Base-by-base conservation (phyloP, 768 basidiomycete species). In the Lenzites betulinus region DNA sequence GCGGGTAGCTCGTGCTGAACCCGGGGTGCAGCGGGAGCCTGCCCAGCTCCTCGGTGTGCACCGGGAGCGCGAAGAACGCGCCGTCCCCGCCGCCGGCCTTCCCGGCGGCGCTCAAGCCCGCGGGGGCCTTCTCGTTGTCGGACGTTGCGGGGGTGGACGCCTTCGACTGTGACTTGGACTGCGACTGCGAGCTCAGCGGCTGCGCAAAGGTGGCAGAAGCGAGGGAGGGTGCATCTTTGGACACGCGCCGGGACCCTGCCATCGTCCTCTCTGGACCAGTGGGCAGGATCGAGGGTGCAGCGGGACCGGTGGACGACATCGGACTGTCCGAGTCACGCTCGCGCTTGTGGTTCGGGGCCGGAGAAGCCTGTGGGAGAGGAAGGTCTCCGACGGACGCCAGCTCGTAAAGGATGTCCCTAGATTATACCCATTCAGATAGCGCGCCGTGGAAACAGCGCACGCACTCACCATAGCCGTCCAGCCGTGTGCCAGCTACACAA, bases 351-450 rank as follows among this genome's bases (percentile, higher is more conserved):
- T 71, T 78, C 4, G 79, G 74, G 0, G 73, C 67, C 5, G 85
- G 83, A 52, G 81, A 84, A 0, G 78, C 67, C 50, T 81, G 78
- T 1, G 89, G 89, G 6, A 90, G 76, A 0, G 88, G 89, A 0
- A 90, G 77, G 23, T 90, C 87, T 2, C 89, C 88, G 4, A 85
- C 87, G 0, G 81, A 85, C 3, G 89, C 87, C 1, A 91, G 76
- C 64, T 91, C 88, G 63, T 84, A 89, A 20, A 90, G 73, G 42
- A 91, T 81, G 65, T 90, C 88, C 88, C 89, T 89, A 60, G 12
- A 46, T 39, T 20, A 18, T 43, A 18, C 43, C 8, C 20, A 25
- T n/a, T 15, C 9, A 12, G 22, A 20, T 43, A 5, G 13, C 9
- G 20, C 2, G 6, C 18, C 1, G 26, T 51, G n/a, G 20, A 20